A percentile compares a stretch with the other conserved stretches of the same genome.
Conservation (phyloP, 2,329 filamentous ascomycete genomes). For the Lachnellula cervina region DNA sequence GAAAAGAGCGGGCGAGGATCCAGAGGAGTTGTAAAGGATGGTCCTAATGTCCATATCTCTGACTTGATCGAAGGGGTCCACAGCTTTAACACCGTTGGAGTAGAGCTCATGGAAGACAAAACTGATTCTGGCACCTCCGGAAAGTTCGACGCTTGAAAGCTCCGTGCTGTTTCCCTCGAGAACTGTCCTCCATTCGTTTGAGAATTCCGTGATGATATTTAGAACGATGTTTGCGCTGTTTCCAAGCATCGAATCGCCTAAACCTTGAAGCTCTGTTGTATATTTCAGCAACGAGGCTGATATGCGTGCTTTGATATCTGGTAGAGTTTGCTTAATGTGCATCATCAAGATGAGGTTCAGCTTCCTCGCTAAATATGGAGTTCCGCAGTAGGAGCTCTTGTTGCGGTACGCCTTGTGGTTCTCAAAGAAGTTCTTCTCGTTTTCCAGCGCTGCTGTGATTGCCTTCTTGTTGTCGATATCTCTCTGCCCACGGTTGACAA, state of each 20-base stretch:
- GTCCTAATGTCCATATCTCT: conserved; percentile 98
- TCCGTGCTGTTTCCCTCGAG: conserved; percentile 96
- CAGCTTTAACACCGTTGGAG: conserved; percentile 92
- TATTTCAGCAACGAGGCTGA: conserved; percentile 94
- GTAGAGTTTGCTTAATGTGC: conserved; percentile 99
- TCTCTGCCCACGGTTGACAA: conserved; percentile 95
- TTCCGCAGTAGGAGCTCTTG: conserved; percentile 98
- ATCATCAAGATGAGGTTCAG: conserved; percentile 99
- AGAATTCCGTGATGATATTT: conserved; percentile 98
- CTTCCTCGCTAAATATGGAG: conserved; percentile 92
- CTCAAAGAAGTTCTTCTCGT: conserved; percentile 96
- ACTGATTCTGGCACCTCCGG: conserved; percentile 94
- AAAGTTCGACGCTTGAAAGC: conserved; percentile 88
- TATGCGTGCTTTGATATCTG: conserved; percentile 97
- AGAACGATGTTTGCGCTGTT: conserved; percentile 95
- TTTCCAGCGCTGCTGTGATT: conserved; percentile 84
- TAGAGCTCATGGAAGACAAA: conserved; percentile 99
- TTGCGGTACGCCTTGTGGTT: conserved; percentile 98
- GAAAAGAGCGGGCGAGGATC: conserved; percentile 91
- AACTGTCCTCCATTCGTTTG: conserved; percentile 94
- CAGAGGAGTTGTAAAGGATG: conserved; percentile 98
- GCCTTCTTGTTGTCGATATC: conserved; percentile 98
- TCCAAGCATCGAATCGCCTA: conserved; percentile 92
- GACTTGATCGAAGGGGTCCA: conserved; percentile 95
- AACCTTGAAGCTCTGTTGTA: conserved; percentile 67